phyloP scores from a whole-genome alignment of 2,329 filamentous ascomycete species.

The Diaporthe citri region DNA sequence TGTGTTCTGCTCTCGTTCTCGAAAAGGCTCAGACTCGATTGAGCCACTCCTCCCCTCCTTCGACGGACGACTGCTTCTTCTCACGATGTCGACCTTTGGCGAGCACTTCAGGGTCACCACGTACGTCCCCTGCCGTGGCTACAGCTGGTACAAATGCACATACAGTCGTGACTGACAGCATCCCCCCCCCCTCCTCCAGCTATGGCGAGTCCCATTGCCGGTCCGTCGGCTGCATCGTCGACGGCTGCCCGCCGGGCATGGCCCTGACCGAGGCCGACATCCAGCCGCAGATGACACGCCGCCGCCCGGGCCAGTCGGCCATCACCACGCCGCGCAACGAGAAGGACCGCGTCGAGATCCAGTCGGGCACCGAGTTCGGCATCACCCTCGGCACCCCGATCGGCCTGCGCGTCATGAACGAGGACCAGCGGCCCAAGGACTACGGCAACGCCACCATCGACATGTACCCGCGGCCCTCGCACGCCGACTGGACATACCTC shows the following conservation, averaged over 20 bases:
- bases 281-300: constrained; percentile 93
- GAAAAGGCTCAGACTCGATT: background rate
- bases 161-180: background rate
- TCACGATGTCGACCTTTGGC: constrained; percentile 88
- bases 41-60: background rate
- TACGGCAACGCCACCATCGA: constrained; percentile 94
- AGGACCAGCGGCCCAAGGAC: constrained; percentile 93
- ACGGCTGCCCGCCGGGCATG: constrained; percentile 91
- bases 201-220: constrained; percentile 92
- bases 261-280: constrained; percentile 87
- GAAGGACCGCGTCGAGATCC: constrained; percentile 91
- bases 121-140: constrained; percentile 59
- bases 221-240: constrained; percentile 94
- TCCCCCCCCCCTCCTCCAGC: constrained; percentile 53
- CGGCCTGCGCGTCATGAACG: constrained; percentile 86
- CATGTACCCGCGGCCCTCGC: constrained; percentile 88
- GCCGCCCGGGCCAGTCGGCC: constrained; percentile 88
- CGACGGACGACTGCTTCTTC: constrained; percentile 5
- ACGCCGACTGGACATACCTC: constrained; percentile 97
- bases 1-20: background rate
- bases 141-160: background rate
- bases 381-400: constrained; percentile 93
- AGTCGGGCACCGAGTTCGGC: constrained; percentile 92
- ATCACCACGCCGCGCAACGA: constrained; percentile 95
- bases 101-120: constrained; percentile 85